Conservation (phyloP, 768 basidiomycete species). For the Cyclocybe aegerita region DNA sequence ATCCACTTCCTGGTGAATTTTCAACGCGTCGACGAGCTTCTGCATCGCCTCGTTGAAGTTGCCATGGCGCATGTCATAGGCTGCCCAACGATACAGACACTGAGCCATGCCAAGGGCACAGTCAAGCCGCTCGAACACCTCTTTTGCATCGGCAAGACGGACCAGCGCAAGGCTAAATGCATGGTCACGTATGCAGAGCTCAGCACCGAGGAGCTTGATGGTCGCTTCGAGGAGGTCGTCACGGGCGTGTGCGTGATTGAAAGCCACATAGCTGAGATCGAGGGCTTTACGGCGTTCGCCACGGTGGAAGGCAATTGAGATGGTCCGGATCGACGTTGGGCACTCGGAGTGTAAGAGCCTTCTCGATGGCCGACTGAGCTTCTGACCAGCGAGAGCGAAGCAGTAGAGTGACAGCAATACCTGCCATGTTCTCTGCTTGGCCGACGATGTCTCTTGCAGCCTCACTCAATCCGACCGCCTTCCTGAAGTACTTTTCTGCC, state of each 20-base stretch:
- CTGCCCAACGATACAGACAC: conserved; percentile 17
- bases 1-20: conserved; percentile 9
- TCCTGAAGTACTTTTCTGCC: conserved; percentile 20
- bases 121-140: conserved; percentile 4
- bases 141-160: conserved; percentile 1
- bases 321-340: conserved; percentile 24
- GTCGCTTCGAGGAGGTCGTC: conserved; percentile 2
- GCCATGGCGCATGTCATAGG: conserved; percentile 7
- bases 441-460: conserved; percentile 17
- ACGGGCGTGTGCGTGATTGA: neutral
- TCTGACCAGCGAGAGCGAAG: conserved; percentile 24
- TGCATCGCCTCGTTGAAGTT: conserved; percentile 10
- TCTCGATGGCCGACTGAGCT: conserved; percentile 17
- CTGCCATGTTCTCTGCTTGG: conserved; percentile 22
- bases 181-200: neutral
- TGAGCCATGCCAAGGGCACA: conserved; percentile 17
- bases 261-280: neutral
- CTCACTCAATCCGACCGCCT: conserved; percentile 14
- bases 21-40: conserved; percentile 7
- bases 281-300: neutral
- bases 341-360: conserved; percentile 20
- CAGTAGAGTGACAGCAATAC: conserved; percentile 19
- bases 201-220: neutral
- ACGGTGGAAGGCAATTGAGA: conserved; percentile 15
- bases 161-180: neutral